These are phyloP conservation scores for Heliophila coronopifolia DNA, from an alignment of 441 rosid species.

Conservation along the genomic window DNA sequence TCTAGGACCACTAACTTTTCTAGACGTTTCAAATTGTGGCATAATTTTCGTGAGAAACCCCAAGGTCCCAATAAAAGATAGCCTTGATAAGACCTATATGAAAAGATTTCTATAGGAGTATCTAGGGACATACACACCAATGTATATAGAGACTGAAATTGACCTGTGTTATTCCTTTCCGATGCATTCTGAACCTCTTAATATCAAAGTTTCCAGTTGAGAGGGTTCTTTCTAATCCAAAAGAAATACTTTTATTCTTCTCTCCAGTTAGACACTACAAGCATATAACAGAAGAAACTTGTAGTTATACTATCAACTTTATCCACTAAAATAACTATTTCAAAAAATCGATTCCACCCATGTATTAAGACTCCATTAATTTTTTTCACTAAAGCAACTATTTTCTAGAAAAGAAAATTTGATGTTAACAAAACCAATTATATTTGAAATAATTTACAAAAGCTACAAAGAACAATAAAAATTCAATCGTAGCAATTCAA, in stretches of 20 bases:
- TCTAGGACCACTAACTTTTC: conserved; percentile 99
- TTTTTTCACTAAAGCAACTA: no score
- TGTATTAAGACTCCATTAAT: no score
- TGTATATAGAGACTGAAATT: conserved; percentile 11
- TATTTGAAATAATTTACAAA: no score
- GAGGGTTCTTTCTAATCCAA: conserved; percentile 82
- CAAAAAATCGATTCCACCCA: background rate
- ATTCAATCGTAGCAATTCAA: background rate
- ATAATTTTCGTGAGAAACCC: conserved; percentile 77
- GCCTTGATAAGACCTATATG: conserved; percentile 62
- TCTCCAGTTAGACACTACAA: conserved; percentile 43
- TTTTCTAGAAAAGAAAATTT: no score
- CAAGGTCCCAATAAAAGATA: conserved; percentile 74
- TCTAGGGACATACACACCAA: conserved; percentile 11
- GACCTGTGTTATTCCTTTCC: conserved; percentile 98
- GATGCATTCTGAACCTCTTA: conserved; percentile 89
- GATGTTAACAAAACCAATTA: no score
- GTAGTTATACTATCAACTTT: background rate
- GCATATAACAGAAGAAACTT: background rate
- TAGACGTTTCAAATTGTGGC: conserved; percentile 95
- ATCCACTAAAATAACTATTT: conserved; percentile 5
- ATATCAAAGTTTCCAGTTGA: conserved; percentile 93
- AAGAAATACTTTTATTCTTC: conserved; percentile 29
- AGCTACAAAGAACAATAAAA: conserved; percentile 3
- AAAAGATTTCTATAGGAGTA: conserved; percentile 22